phyloP scores from a whole-genome alignment of 2,329 filamentous ascomycete genomes.

The Cladosporium sp. region DNA sequence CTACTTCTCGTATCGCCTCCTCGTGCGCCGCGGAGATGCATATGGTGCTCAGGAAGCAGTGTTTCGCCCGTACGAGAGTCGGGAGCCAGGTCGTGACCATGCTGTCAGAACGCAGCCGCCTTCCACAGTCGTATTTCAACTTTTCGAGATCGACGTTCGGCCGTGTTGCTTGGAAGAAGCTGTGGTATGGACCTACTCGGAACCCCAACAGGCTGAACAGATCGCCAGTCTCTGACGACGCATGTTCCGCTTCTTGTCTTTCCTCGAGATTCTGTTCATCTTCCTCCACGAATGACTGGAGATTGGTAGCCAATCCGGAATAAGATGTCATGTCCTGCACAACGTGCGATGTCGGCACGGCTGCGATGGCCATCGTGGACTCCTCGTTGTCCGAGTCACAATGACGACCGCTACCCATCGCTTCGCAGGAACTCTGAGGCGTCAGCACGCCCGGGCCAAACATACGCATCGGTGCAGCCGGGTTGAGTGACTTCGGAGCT shows the following conservation, averaged over 20 bases:
- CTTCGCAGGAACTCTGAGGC: slow-evolving; percentile 3
- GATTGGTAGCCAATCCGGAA: neutral
- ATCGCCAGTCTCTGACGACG: neutral
- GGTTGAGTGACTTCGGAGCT: neutral
- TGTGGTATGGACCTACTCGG: slow-evolving; percentile 24
- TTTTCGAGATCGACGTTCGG: slow-evolving; percentile 22
- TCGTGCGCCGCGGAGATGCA: slow-evolving; percentile 31
- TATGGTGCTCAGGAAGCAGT: slow-evolving; percentile 30
- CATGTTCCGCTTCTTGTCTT: neutral
- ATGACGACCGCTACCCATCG: neutral
- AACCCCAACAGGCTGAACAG: slow-evolving; percentile 14
- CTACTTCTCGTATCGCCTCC: slow-evolving; percentile 28
- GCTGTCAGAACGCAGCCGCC: slow-evolving; percentile 10
- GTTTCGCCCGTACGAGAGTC: slow-evolving; percentile 20
- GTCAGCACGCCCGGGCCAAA: slow-evolving; percentile 1
- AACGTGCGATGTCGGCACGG: neutral
- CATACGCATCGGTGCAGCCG: neutral
- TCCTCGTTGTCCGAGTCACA: neutral
- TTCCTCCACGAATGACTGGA: neutral
- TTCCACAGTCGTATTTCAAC: slow-evolving; percentile 21
- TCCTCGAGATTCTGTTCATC: neutral
- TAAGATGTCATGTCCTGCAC: neutral
- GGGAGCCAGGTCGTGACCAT: slow-evolving; percentile 28
- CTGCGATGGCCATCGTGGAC: neutral
- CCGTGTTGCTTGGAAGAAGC: slow-evolving; percentile 20